These are phyloP conservation scores for Suillus subluteus DNA, from an alignment of 768 basidiomycete genomes.

Conservation along the genomic window DNA sequence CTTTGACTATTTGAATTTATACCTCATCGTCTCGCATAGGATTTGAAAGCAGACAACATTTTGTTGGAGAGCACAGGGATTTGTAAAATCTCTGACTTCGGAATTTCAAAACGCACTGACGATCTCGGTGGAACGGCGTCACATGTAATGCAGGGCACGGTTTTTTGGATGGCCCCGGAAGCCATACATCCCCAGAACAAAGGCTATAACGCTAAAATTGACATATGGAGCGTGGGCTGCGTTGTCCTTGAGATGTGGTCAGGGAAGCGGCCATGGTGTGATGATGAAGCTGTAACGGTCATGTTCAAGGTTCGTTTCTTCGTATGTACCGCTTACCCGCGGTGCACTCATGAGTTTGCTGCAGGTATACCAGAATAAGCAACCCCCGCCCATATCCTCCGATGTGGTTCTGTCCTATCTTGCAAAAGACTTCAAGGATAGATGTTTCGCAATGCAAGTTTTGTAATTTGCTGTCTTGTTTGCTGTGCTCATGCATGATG, in stretches of 20 bases:
- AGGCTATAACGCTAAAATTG: constrained; percentile 95
- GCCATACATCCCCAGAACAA: constrained; percentile 85
- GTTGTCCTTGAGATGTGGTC: constrained; percentile 99
- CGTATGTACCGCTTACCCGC: background rate
- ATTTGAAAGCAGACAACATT: constrained; percentile 98
- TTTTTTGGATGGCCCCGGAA: constrained; percentile 99
- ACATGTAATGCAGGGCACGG: constrained; percentile 95
- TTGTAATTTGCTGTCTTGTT: background rate
- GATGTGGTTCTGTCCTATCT: constrained; percentile 74
- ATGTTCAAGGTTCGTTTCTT: constrained; percentile 80
- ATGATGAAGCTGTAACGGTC: constrained; percentile 87
- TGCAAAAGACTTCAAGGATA: constrained; percentile 83
- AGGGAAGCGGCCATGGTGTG: constrained; percentile 90
- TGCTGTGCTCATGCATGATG: constrained; percentile 10
- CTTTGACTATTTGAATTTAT: background rate
- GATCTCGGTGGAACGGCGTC: constrained; percentile 80
- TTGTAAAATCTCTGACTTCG: constrained; percentile 98
- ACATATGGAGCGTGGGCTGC: constrained; percentile 99
- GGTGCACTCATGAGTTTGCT: constrained; percentile 4
- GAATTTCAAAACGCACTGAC: constrained; percentile 93
- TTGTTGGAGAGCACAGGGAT: constrained; percentile 89
- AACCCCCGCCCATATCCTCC: constrained; percentile 87
- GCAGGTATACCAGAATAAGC: constrained; percentile 83
- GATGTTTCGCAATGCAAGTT: constrained; percentile 88
- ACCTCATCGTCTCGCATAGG: constrained; percentile 47